These are phyloP conservation scores for Claviceps africana DNA, from an alignment of 2,329 filamentous ascomycete species.

Conservation along the genomic window DNA sequence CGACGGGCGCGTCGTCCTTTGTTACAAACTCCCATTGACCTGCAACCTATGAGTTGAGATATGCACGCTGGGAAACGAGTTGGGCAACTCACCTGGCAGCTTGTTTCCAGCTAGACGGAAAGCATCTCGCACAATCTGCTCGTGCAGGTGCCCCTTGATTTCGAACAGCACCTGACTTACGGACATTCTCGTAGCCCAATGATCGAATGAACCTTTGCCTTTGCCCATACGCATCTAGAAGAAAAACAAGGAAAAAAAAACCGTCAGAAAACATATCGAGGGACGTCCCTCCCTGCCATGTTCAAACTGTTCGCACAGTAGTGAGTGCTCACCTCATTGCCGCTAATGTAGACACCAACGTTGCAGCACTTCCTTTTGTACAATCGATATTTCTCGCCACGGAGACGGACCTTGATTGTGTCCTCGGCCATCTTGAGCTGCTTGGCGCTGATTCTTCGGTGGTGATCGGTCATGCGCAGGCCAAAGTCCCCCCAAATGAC, in stretches of 20 bases:
- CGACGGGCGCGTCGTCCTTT: conserved; percentile 78
- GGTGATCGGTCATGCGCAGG: conserved; percentile 82
- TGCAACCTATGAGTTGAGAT: conserved; percentile 19
- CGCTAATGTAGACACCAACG: conserved; percentile 87
- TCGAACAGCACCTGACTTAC: conserved; percentile 91
- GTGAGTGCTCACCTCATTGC: conserved; percentile 57
- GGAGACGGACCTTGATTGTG: conserved; percentile 74
- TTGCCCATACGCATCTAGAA: conserved; percentile 87
- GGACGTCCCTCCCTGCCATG: not conserved
- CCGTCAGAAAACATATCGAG: too few relatives aligned
- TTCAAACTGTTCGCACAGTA: not conserved
- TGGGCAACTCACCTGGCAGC: conserved; percentile 56
- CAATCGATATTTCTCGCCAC: conserved; percentile 82
- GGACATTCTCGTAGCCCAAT: conserved; percentile 82
- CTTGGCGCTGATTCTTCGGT: conserved; percentile 74
- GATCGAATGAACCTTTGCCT: conserved; percentile 93
- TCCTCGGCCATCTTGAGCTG: conserved; percentile 87
- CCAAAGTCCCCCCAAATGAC: conserved; percentile 96
- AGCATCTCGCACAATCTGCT: conserved; percentile 85
- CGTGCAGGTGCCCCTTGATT: conserved; percentile 80
- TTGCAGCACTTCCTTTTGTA: conserved; percentile 88
- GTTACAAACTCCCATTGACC: conserved; percentile 86
- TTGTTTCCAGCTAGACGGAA: conserved; percentile 92
- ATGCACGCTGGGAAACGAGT: not conserved
- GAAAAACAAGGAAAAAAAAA: conserved; percentile 1